A percentile compares a stretch with the other conserved stretches of the same genome.
Conservation (phyloP, 2,329 filamentous ascomycete genomes). For the Thyridium curvatum region DNA sequence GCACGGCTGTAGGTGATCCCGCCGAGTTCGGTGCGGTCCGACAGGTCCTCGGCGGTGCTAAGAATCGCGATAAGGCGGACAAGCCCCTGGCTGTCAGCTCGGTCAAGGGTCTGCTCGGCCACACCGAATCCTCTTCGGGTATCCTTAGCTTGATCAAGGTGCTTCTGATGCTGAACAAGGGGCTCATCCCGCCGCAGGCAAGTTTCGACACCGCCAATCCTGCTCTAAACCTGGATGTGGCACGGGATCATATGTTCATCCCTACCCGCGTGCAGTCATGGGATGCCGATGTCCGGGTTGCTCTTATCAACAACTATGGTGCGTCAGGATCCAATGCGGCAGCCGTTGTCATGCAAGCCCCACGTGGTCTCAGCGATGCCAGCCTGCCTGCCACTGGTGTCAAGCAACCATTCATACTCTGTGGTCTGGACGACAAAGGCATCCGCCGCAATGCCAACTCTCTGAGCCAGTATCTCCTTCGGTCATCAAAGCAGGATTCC, state of each 20-base stretch:
- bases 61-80: constrained; percentile 10
- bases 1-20: constrained; percentile 32
- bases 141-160: constrained; percentile 22
- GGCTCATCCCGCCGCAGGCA: constrained; percentile 23
- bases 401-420: constrained; percentile 3
- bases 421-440: constrained; percentile 4
- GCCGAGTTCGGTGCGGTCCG: constrained; percentile 22
- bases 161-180: constrained; percentile 18
- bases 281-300: constrained; percentile 8
- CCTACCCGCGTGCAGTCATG: constrained; percentile 10
- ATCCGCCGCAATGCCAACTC: background rate
- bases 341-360: constrained; percentile 12
- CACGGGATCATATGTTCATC: constrained; percentile 15
- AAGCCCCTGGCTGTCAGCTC: constrained; percentile 15
- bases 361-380: no score
- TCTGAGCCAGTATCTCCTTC: background rate
- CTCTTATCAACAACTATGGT: constrained; percentile 28
- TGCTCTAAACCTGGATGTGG: constrained; percentile 6
- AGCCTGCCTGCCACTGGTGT: no score
- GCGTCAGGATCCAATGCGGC: constrained; percentile 22
- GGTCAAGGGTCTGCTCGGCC: constrained; percentile 26
- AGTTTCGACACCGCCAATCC: constrained; percentile 22
- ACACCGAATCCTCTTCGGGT: constrained; percentile 24
- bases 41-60: constrained; percentile 20
- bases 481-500: no score